Conservation (phyloP, 2,329 filamentous ascomycete genomes). For the Aspergillus transmontanensis region DNA sequence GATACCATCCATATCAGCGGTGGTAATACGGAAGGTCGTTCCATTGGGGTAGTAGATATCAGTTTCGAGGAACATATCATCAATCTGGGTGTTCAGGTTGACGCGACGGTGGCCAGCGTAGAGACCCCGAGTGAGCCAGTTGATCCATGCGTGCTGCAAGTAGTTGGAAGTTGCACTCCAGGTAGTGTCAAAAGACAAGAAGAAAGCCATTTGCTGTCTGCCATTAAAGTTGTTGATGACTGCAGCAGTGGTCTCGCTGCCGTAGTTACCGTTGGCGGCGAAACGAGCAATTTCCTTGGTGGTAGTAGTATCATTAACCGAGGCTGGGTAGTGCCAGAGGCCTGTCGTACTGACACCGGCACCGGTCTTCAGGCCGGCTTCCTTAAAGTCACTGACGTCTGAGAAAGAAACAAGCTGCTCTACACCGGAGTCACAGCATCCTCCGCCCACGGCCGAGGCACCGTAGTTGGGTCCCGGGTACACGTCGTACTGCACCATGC, state of each 20-base stretch:
- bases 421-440: slow-evolving; percentile 52
- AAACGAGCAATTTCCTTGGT: slow-evolving; percentile 61
- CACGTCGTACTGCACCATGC: slow-evolving; percentile 63
- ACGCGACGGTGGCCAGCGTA: slow-evolving; percentile 58
- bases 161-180: slow-evolving; percentile 60
- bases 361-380: slow-evolving; percentile 55
- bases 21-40: slow-evolving; percentile 52
- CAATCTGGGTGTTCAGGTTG: slow-evolving; percentile 60
- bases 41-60: slow-evolving; percentile 54
- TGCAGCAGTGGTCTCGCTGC: slow-evolving; percentile 51
- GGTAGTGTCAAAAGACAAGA: slow-evolving; percentile 56
- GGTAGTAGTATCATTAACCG: slow-evolving; percentile 55
- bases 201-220: slow-evolving; percentile 65
- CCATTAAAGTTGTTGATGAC: slow-evolving; percentile 62
- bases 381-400: slow-evolving; percentile 56
- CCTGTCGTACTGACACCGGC: slow-evolving; percentile 54
- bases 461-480: slow-evolving; percentile 58
- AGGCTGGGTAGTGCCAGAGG: slow-evolving; percentile 62
- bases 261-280: slow-evolving; percentile 46
- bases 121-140: slow-evolving; percentile 63
- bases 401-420: slow-evolving; percentile 59
- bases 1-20: slow-evolving; percentile 52
- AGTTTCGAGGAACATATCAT: slow-evolving; percentile 63
- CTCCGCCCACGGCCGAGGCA: slow-evolving; percentile 39
- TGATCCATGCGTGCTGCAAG: slow-evolving; percentile 64